phyloP scores from a whole-genome alignment of 2,329 filamentous ascomycete species.

The Magnaporthales sp. region DNA sequence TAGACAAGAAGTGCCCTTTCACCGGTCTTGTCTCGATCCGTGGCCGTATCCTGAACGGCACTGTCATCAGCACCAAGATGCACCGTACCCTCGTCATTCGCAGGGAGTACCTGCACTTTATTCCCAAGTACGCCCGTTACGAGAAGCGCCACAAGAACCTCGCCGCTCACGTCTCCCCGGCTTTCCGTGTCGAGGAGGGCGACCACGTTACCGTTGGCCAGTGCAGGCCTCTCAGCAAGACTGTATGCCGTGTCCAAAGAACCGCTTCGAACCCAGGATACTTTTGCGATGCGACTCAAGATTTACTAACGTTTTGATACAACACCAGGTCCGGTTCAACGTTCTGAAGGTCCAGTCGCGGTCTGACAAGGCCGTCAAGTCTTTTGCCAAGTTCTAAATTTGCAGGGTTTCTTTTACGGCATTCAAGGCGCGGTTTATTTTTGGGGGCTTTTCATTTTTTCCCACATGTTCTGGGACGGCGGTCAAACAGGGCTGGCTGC shows the following conservation, averaged over 20 bases:
- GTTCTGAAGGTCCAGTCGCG: slow-evolving; percentile 96
- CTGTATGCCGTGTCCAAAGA: slow-evolving; percentile 55
- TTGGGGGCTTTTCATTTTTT: slow-evolving; percentile 5
- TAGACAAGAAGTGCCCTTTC: slow-evolving; percentile 99
- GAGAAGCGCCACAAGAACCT: slow-evolving; percentile 99
- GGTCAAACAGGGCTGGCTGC: slow-evolving; percentile 5
- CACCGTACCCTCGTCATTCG: slow-evolving; percentile 99
- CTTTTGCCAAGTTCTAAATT: slow-evolving; percentile 95
- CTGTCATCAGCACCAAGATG: slow-evolving; percentile 99
- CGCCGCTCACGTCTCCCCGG: slow-evolving; percentile 95
- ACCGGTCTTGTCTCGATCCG: slow-evolving; percentile 98
- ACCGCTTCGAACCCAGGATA: not conserved
- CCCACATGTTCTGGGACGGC: slow-evolving; percentile 4
- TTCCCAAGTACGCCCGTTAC: slow-evolving; percentile 99
- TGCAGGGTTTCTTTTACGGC: slow-evolving; percentile 4
- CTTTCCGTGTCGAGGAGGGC: slow-evolving; percentile 99
- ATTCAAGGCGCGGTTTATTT: slow-evolving; percentile 7
- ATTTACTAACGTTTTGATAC: not conserved
- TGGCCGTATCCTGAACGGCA: slow-evolving; percentile 99
- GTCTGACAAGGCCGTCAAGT: slow-evolving; percentile 95
- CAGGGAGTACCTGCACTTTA: slow-evolving; percentile 99
- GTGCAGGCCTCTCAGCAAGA: slow-evolving; percentile 99
- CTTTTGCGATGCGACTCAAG: not conserved
- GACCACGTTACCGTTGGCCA: slow-evolving; percentile 99
- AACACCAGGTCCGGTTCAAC: slow-evolving; percentile 90